These are phyloP conservation scores for Saccharomycopsis sp. DNA, from an alignment of 805 yeast genomes.

Conservation along the genomic window DNA sequence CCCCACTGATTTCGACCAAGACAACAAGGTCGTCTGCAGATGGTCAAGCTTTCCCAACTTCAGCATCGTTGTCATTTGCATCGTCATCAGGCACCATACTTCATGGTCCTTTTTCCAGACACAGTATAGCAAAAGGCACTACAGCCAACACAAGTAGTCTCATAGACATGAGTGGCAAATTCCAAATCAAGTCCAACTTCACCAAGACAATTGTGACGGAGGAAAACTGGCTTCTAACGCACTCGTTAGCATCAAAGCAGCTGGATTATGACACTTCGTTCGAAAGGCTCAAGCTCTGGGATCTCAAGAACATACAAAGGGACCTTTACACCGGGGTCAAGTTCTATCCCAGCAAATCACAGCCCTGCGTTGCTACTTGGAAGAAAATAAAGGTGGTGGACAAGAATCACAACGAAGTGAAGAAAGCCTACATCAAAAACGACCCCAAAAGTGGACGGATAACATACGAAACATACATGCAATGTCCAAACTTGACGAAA, in stretches of 20 bases:
- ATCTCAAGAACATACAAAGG: conserved; percentile 44
- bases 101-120: too few species aligned
- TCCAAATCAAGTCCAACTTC: conserved; percentile 18
- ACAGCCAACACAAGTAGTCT: background rate
- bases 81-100: too few species aligned
- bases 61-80: too few species aligned
- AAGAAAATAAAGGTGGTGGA: conserved; percentile 21
- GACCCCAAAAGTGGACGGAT: conserved; percentile 29
- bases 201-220: conserved; percentile 31
- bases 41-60: background rate
- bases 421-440: conserved; percentile 12
- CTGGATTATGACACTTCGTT: conserved; percentile 56
- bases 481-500: conserved; percentile 38
- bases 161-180: conserved; percentile 24
- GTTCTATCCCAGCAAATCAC: conserved; percentile 67
- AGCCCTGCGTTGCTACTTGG: conserved; percentile 44
- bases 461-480: conserved; percentile 38
- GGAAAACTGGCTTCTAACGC: conserved; percentile 77
- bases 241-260: conserved; percentile 67
- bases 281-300: conserved; percentile 44
- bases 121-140: background rate
- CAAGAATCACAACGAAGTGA: conserved; percentile 19
- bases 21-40: background rate
- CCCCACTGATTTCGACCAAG: background rate
- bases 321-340: conserved; percentile 81